These are phyloP conservation scores for Adansonia madagascariensis DNA, from an alignment of 441 rosid species.

Conservation along the genomic window DNA sequence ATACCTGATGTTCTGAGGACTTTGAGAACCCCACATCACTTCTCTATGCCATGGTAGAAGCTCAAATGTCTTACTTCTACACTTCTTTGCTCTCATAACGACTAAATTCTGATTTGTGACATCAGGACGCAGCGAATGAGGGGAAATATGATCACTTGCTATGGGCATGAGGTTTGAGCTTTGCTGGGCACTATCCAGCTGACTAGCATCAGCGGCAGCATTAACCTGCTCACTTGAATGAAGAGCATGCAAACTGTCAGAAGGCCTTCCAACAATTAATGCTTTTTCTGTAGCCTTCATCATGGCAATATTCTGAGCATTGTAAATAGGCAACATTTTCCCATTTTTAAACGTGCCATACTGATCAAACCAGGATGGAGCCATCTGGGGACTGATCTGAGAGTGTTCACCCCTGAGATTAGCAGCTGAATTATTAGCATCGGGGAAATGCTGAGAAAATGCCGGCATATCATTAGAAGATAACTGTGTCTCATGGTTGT, in stretches of 20 bases:
- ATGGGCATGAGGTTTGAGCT: slow-evolving; percentile 36
- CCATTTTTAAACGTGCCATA: slow-evolving; percentile 70
- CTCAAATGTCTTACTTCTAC: slow-evolving; percentile 58
- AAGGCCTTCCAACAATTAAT: slow-evolving; percentile 45
- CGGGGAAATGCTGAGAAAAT: slow-evolving; percentile 39
- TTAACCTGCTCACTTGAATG: slow-evolving; percentile 40
- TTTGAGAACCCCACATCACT: slow-evolving; percentile 46
- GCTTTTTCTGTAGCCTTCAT: slow-evolving; percentile 47
- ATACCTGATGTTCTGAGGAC: slow-evolving; percentile 66
- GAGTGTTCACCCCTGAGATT: slow-evolving; percentile 46
- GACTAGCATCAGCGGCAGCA: slow-evolving; percentile 36
- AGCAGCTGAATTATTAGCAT: slow-evolving; percentile 38
- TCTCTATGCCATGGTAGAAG: slow-evolving; percentile 77
- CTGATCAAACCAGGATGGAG: slow-evolving; percentile 79
- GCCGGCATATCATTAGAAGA: slow-evolving; percentile 41
- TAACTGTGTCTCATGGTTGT: slow-evolving; percentile 36
- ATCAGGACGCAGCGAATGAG: slow-evolving; percentile 44
- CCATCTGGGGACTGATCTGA: slow-evolving; percentile 70
- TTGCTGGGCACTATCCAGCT: slow-evolving; percentile 38
- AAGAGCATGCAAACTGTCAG: slow-evolving; percentile 46
- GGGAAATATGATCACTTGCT: slow-evolving; percentile 44
- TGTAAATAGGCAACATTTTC: slow-evolving; percentile 50
- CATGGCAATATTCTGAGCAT: slow-evolving; percentile 43
- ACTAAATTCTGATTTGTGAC: slow-evolving; percentile 41
- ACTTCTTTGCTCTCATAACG: slow-evolving; percentile 59